Conservation (phyloP, 2,329 filamentous ascomycete genomes). For the Phialemonium atrogriseum region DNA sequence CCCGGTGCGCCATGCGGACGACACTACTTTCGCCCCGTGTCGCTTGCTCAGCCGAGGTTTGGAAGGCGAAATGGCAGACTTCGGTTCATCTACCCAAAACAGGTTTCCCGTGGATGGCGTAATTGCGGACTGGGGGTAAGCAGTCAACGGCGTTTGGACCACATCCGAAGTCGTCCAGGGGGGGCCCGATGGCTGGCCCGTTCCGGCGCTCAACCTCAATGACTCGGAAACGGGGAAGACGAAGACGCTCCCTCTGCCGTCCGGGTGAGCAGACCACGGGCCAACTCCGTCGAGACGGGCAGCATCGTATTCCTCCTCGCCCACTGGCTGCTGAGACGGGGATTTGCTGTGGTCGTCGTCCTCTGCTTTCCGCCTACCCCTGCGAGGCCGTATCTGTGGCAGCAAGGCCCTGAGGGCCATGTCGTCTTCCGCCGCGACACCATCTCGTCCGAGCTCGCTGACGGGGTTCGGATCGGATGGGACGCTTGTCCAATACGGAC, state of each 20-base stretch:
- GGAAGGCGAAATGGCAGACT: conserved; percentile 64
- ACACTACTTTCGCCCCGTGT: conserved; percentile 77
- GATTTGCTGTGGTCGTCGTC: conserved; percentile 44
- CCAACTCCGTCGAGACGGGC: conserved; percentile 38
- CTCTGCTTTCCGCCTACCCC: conserved; percentile 55
- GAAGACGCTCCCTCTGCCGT: conserved; percentile 25
- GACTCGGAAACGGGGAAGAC: conserved; percentile 26
- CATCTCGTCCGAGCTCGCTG: conserved; percentile 62
- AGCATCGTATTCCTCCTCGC: conserved; percentile 33
- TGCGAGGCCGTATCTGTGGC: conserved; percentile 62
- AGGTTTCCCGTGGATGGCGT: conserved; percentile 50
- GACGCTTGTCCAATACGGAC: conserved; percentile 72
- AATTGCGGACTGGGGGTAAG: conserved; percentile 72
- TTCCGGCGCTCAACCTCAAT: conserved; percentile 26
- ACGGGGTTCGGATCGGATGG: conserved; percentile 57
- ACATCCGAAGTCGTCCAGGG: conserved; percentile 43
- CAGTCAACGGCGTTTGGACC: conserved; percentile 53
- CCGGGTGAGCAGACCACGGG: conserved; percentile 39
- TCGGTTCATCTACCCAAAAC: conserved; percentile 61
- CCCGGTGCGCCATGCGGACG: conserved; percentile 76
- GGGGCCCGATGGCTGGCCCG: conserved; percentile 23
- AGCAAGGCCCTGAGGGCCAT: conserved; percentile 77
- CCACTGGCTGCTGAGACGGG: conserved; percentile 43
- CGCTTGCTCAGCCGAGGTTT: conserved; percentile 48
- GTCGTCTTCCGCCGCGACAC: conserved; percentile 79